Conservation (phyloP, 225 moss, liverwort and hornwort genomes). For the Ulota crispa region DNA sequence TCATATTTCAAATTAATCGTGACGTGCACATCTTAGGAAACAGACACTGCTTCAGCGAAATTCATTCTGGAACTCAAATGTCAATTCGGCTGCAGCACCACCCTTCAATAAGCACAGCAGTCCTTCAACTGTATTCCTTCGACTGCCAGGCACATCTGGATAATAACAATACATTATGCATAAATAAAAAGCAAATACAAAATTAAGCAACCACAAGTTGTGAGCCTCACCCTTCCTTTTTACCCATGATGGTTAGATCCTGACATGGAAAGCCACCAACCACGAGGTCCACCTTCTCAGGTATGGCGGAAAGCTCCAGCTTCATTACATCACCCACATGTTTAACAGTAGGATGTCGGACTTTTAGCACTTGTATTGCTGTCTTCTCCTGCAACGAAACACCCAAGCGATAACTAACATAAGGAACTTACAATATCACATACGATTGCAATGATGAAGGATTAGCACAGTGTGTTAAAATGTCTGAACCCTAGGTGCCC, state of each 20-base stretch:
- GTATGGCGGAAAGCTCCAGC: conserved; percentile 51
- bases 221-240: conserved; percentile 72
- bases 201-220: not conserved
- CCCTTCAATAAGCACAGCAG: not conserved
- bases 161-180: not conserved
- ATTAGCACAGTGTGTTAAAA: not conserved
- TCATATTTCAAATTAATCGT: not conserved
- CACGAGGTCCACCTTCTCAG: conserved; percentile 84
- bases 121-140: not conserved
- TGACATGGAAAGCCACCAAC: conserved; percentile 99
- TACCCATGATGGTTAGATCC: conserved; percentile 86
- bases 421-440: not conserved
- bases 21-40: not conserved
- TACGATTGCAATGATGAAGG: not conserved
- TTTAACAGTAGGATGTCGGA: conserved; percentile 68
- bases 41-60: not conserved
- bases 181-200: not conserved
- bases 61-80: conserved; percentile 6
- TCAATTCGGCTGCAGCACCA: not conserved
- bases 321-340: conserved; percentile 79
- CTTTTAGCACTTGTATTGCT: conserved; percentile 78
- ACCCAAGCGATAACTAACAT: not conserved
- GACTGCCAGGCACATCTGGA: conserved; percentile 1
- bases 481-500: not conserved
- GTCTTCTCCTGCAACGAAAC: conserved; percentile 42